phyloP scores from a whole-genome alignment of 176 grass and related monocot genomes.

The bread wheat (Triticum aestivum) region DNA sequence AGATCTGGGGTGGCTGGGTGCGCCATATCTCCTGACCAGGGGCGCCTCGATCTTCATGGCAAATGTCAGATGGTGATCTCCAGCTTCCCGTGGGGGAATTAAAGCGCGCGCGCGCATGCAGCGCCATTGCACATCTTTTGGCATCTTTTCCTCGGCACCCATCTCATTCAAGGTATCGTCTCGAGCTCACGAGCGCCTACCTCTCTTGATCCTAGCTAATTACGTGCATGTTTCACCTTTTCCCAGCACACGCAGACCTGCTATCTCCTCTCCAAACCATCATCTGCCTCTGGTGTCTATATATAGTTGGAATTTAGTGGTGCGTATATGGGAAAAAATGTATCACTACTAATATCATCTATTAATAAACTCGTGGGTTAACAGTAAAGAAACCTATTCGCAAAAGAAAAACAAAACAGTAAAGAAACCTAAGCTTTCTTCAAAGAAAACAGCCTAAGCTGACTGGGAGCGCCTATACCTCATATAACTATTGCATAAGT shows the following conservation, averaged over 20 bases:
- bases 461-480: no score
- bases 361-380: not conserved
- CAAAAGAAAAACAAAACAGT: no score
- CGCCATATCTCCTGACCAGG: constrained; percentile 40
- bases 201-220: constrained; percentile 7
- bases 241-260: not conserved
- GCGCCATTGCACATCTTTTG: constrained; percentile 4
- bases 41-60: constrained; percentile 39
- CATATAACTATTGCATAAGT: no score
- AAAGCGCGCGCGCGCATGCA: constrained; percentile 1
- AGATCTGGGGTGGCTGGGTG: not conserved
- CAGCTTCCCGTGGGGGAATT: constrained; percentile 45
- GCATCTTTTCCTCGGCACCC: constrained; percentile 30
- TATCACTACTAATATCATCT: no score
- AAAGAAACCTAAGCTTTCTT: no score
- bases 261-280: not conserved
- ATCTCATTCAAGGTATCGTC: constrained; percentile 28
- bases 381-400: no score
- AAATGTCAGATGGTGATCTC: constrained; percentile 45
- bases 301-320: not conserved
- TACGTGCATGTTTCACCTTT: constrained; percentile 12
- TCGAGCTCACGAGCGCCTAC: not conserved
- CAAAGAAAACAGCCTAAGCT: no score
- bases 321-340: not conserved
- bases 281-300: not conserved